A percentile compares a stretch with the other conserved stretches of the same genome.
These are phyloP conservation scores for Entomortierella chlamydospora DNA, from an alignment of 192 early-diverging fungal genomes.

Conservation along the genomic window DNA sequence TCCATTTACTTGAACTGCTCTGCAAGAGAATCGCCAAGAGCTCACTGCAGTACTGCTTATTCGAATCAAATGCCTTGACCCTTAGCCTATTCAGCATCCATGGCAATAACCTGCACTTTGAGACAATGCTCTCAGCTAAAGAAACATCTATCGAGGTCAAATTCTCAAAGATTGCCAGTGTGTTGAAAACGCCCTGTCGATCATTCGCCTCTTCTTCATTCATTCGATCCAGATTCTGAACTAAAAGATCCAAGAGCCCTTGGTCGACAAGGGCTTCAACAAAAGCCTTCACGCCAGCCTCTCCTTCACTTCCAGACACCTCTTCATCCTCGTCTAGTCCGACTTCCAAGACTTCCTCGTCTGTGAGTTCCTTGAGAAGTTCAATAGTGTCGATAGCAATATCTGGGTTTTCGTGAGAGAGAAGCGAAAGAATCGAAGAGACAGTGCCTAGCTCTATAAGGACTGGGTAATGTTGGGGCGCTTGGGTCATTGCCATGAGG, in stretches of 20 bases:
- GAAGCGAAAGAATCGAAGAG: conserved; percentile 74
- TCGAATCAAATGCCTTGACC: conserved; percentile 78
- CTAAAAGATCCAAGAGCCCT: conserved; percentile 79
- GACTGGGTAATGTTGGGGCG: conserved; percentile 81
- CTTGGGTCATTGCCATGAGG: conserved; percentile 79
- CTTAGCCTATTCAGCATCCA: conserved; percentile 82
- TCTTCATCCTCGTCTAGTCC: conserved; percentile 67
- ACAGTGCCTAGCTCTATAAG: conserved; percentile 78
- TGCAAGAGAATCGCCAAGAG: conserved; percentile 88
- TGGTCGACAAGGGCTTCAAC: conserved; percentile 75
- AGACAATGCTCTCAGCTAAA: conserved; percentile 73
- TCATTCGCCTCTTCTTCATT: conserved; percentile 84
- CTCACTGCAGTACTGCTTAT: conserved; percentile 89
- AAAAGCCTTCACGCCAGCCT: conserved; percentile 72
- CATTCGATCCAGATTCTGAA: conserved; percentile 82
- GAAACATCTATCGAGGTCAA: conserved; percentile 78
- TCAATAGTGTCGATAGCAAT: conserved; percentile 88
- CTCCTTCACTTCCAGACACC: conserved; percentile 64
- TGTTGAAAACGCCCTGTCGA: conserved; percentile 87
- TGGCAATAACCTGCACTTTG: conserved; percentile 71
- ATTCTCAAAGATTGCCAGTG: conserved; percentile 89
- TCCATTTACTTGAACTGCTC: conserved; percentile 61
- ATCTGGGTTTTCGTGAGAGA: conserved; percentile 96
- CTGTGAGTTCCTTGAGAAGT: conserved; percentile 90
- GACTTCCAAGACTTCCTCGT: conserved; percentile 82